phyloP scores from a whole-genome alignment of 805 yeast species.

The Nakazawaea wickerhamii region DNA sequence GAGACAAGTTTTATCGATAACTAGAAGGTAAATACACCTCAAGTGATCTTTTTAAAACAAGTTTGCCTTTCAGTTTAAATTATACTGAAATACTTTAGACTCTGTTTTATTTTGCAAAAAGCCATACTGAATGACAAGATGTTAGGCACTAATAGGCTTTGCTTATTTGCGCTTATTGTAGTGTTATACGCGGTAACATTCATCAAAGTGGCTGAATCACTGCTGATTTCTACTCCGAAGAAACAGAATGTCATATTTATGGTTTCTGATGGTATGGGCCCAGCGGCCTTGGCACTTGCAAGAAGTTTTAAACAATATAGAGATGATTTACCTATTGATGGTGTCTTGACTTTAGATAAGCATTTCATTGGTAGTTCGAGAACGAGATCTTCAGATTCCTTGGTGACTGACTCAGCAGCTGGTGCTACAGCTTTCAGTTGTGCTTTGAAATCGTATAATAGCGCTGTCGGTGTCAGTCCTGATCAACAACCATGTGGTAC shows the following conservation, averaged over 20 bases:
- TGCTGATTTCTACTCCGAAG: neutral
- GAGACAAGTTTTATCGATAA: neutral
- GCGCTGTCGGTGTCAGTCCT: slow-evolving; percentile 84
- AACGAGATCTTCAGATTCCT: slow-evolving; percentile 70
- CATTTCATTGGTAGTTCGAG: slow-evolving; percentile 79
- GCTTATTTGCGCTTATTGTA: neutral
- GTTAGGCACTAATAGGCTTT: neutral
- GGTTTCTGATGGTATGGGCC: slow-evolving; percentile 96
- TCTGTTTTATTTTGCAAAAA: too few relatives aligned
- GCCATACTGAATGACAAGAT: neutral
- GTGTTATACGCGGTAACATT: neutral
- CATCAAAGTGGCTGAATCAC: neutral
- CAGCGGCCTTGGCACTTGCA: slow-evolving; percentile 76
- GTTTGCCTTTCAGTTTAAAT: too few relatives aligned
- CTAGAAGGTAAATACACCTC: too few relatives aligned
- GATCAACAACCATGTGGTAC: slow-evolving; percentile 77
- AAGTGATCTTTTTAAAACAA: too few relatives aligned
- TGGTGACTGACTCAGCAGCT: slow-evolving; percentile 93
- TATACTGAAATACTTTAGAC: too few relatives aligned
- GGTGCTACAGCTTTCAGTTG: slow-evolving; percentile 95
- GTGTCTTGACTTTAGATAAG: slow-evolving; percentile 57
- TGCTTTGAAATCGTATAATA: slow-evolving; percentile 77
- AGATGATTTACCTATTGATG: slow-evolving; percentile 48
- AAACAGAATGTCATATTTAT: slow-evolving; percentile 79
- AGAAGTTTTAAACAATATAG: slow-evolving; percentile 66